A percentile compares a stretch with the other conserved stretches of the same genome.
phyloP scores from a whole-genome alignment of 1,284 basidiomycete genomes.

The Pholiota adiposa region DNA sequence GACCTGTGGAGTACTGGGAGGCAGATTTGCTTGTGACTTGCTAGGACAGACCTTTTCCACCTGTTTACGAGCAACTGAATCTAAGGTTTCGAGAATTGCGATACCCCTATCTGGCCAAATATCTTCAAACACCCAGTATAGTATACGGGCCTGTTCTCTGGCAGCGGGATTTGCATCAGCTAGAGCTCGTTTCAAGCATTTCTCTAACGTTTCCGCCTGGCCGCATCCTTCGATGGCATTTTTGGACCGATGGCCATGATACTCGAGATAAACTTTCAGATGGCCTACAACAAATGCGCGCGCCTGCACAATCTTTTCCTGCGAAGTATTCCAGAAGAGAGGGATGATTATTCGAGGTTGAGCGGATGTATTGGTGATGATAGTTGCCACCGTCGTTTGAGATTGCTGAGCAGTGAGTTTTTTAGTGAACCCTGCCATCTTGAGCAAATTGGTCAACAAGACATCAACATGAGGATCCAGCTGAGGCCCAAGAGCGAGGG shows the following conservation, averaged over 20 bases:
- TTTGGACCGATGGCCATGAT: conserved; percentile 68
- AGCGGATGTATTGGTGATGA: conserved; percentile 75
- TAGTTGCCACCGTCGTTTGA: conserved; percentile 70
- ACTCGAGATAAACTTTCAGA: conserved; percentile 74
- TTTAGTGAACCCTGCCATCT: conserved; percentile 95
- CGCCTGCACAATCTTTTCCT: conserved; percentile 86
- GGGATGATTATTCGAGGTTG: conserved; percentile 75
- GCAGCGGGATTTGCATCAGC: conserved; percentile 83
- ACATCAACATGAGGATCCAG: conserved; percentile 82
- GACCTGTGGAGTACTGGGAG: conserved; percentile 52
- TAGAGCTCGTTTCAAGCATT: conserved; percentile 72
- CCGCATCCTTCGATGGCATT: conserved; percentile 68
- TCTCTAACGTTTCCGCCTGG: conserved; percentile 73
- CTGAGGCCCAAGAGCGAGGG: conserved; percentile 65
- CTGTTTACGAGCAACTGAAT: conserved; percentile 76
- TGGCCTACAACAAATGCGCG: conserved; percentile 74
- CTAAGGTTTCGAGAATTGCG: conserved; percentile 70
- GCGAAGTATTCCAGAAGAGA: conserved; percentile 73
- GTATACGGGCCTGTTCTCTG: conserved; percentile 71
- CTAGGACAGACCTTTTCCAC: conserved; percentile 84
- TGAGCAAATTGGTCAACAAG: conserved; percentile 76
- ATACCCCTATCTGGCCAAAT: conserved; percentile 77
- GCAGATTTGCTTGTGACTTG: conserved; percentile 41
- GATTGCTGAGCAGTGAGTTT: conserved; percentile 90
- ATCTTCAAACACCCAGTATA: conserved; percentile 83